Base-by-base conservation (phyloP, 1,139 yeast species). In the Ashbya aceris region DNA sequence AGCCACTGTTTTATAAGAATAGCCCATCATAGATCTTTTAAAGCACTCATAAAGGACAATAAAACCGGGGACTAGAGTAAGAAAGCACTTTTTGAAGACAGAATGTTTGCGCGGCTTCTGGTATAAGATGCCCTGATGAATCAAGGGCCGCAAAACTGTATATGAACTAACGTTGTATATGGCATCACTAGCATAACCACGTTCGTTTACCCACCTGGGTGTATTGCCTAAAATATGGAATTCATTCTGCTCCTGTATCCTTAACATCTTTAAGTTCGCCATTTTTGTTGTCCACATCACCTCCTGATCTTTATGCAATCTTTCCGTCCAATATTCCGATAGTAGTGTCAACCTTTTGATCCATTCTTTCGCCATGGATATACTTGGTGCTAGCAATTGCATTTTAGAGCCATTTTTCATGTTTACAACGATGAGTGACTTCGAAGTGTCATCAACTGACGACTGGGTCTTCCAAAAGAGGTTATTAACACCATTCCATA, bases 41-140 rank as follows among this genome's bases (percentile, higher is more conserved):
- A 74, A 71, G 36, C 83, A 62, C 39, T 68, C 65, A 54, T 64
- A 75, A 3, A 85, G 56, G 1, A 79, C 61, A 33, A 87, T 53
- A 47, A 70, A 76, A 0, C 93, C 91, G 1, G 91, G 86, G 40
- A 83, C 73, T 31, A 86, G 65, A 0, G 84, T 70, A 10, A 76
- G 86, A 58, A 67, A 81, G 53, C 67, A 75, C 46, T 74, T 74
- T 38, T 65, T 67, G 60, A 85, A 86, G 30, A 76, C 69, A 1
- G 85, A 63, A 56, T 83, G 89, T 55, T 78, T 83, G 47, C 74
- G 76, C 4, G 77, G 71, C 54, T 86, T 86, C 49, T 77, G 78
- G 55, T 73, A 85, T 33, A 87, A 59, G 33, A 68, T 61, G 0
- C 96, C 96, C 48, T 76, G 73, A 43, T 60, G 58, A 23, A 79